Base-by-base conservation (phyloP, 352 stramenopile species). In the Phytophthora meadii region DNA sequence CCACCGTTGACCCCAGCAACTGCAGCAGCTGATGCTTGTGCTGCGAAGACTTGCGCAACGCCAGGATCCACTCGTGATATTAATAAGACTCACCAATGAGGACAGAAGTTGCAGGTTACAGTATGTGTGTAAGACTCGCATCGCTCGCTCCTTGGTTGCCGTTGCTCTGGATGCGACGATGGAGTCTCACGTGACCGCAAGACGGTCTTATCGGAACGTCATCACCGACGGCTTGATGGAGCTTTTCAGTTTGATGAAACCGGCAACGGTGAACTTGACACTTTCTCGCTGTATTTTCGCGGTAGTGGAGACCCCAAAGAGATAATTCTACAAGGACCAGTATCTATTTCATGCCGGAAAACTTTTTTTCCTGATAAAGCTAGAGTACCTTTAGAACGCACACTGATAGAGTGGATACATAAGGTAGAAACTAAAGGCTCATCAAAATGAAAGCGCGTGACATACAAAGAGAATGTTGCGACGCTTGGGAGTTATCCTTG, bases 21-120 rank as follows among this genome's bases (percentile, higher is more conserved):
- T 22, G 30, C 0, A 1, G 28, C 32, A 56, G 49, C 49, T 56
- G 49, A 45, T 25, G 19, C 41, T 44, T 8, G 28, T 61, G 54
- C 54, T n/a, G 28, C 5, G 52, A 41, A 30, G 51, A 59, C 37
- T 48, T 60, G 40, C 11, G 30, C 40, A 58, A 41, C 32, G 36
- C 2, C 32, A 46, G 22, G 28, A 52, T 37, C 45, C 45, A 14
- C 9, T 15, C 39, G 15, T 10, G 39, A 44, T 44, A 44, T 22
- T 30, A 7, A 30, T 30, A 30, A 46, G 40, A 46, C 6, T 34
- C 7, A 34, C 8, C 7, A 2, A 34, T 34, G 30, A 36, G 30
- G 30, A 36, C 30, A 36, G 37, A 22, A 17, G 37, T 3, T 19
- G 37, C 12, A 42, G 19, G 37, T 42, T 42, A 5, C 37, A 14